These are phyloP conservation scores for Microcyclospora tardicrescens DNA, from an alignment of 2,329 filamentous ascomycete genomes.

Conservation along the genomic window DNA sequence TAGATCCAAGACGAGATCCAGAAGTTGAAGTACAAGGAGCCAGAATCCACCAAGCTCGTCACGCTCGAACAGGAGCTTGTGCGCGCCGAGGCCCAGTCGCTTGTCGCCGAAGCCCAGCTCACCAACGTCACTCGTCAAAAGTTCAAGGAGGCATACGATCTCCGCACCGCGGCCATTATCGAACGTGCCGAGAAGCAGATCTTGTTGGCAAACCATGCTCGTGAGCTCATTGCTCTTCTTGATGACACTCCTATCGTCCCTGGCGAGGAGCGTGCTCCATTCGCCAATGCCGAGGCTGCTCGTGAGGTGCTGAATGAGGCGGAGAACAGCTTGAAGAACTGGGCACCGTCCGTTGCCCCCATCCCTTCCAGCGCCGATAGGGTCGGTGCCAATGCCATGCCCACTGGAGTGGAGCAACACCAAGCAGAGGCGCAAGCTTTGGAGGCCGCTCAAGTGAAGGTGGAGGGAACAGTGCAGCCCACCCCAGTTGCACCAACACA, in stretches of 20 bases:
- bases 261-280: conserved; percentile 61
- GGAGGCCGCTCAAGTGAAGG: too few species aligned
- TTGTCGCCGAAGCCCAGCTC: conserved; percentile 92
- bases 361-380: conserved; percentile 37
- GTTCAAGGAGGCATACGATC: conserved; percentile 84
- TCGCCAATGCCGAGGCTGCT: conserved; percentile 52
- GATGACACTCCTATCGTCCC: conserved; percentile 85
- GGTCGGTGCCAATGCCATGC: conserved; percentile 36
- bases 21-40: conserved; percentile 83
- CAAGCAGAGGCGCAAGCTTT: too few species aligned
- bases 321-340: conserved; percentile 73
- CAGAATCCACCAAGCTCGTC: conserved; percentile 65
- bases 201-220: conserved; percentile 81
- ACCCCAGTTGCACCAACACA: too few species aligned
- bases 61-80: conserved; percentile 93
- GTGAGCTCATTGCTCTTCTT: conserved; percentile 68
- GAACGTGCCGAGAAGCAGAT: conserved; percentile 96
- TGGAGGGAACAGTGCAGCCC: too few species aligned
- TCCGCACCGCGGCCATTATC: conserved; percentile 80
- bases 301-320: conserved; percentile 84
- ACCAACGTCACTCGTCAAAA: conserved; percentile 93
- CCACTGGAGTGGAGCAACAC: not conserved
- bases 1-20: conserved; percentile 81
- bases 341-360: conserved; percentile 47
- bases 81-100: conserved; percentile 83